Conservation (phyloP, 768 basidiomycete genomes). For the Chlorophyllum brunneum region DNA sequence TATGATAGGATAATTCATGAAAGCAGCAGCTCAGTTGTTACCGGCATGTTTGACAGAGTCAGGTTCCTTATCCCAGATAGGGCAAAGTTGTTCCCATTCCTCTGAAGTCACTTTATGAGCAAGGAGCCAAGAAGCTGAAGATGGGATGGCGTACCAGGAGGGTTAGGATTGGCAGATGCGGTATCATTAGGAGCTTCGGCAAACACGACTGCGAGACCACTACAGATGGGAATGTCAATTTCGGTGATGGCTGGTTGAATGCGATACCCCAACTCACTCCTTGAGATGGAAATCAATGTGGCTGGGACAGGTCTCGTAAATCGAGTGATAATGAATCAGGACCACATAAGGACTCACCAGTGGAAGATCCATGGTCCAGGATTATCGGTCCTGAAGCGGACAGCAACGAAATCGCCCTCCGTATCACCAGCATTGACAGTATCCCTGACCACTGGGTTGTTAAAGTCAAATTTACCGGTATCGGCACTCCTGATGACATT, state of each 20-base stretch:
- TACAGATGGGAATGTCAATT: background rate
- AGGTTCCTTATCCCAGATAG: background rate
- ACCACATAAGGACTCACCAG: slow-evolving; percentile 22
- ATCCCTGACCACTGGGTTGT: slow-evolving; percentile 53
- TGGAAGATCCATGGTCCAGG: slow-evolving; percentile 59
- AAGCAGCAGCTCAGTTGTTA: background rate
- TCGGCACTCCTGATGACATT: slow-evolving; percentile 40
- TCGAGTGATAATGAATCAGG: background rate
- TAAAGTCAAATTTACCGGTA: slow-evolving; percentile 30
- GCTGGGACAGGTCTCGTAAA: slow-evolving; percentile 13
- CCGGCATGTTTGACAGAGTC: background rate
- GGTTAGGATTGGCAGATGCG: slow-evolving; percentile 1
- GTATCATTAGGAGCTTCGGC: slow-evolving; percentile 14
- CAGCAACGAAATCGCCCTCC: slow-evolving; percentile 40
- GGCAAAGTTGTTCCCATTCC: background rate
- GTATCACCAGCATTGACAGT: slow-evolving; percentile 38
- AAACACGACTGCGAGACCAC: slow-evolving; percentile 17
- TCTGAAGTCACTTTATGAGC: background rate
- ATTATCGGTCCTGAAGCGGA: slow-evolving; percentile 65
- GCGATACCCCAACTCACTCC: slow-evolving; percentile 16
- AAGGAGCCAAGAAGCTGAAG: background rate
- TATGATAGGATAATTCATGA: too few species aligned
- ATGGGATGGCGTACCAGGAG: background rate
- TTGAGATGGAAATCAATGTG: slow-evolving; percentile 36
- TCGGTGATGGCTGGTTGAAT: background rate